Evolutionary conservation across 768 basidiomycete species (phyloP).

Genomic region (Leccinum longicurvipes): DNA sequence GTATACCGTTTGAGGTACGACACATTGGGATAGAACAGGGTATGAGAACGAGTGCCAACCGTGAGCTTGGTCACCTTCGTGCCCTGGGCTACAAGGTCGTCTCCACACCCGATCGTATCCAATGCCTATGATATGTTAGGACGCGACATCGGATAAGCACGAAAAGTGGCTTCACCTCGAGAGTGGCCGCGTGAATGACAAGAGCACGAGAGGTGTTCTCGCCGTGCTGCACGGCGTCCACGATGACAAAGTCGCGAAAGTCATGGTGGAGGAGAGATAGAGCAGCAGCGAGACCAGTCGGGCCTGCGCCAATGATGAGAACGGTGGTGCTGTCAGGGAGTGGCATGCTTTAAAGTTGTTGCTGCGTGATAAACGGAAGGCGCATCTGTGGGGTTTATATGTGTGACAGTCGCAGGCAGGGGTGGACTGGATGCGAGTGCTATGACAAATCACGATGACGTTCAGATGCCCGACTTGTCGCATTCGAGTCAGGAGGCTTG

Average conservation of each 20-base stretch:
- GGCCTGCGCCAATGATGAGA: neutral
- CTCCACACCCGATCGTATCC: constrained; percentile 41
- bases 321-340: neutral
- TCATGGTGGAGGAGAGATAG: neutral
- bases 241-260: neutral
- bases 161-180: constrained; percentile 37
- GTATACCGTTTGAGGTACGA: constrained; percentile 39
- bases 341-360: neutral
- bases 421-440: too few relatives aligned
- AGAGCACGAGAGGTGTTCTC: constrained; percentile 45
- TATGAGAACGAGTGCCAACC: constrained; percentile 31
- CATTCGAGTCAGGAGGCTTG: too few relatives aligned
- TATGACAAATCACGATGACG: neutral
- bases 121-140: constrained; percentile 35
- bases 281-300: neutral
- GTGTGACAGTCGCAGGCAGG: neutral
- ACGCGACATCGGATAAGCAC: neutral
- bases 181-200: constrained; percentile 50
- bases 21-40: constrained; percentile 32
- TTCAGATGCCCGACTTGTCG: neutral
- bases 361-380: neutral
- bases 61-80: constrained; percentile 24
- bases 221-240: neutral
- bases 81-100: constrained; percentile 39
- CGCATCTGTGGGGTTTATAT: neutral